Evolutionary conservation across 345 rosid species (phyloP).

Genomic region (Hypericum androsaemum): DNA sequence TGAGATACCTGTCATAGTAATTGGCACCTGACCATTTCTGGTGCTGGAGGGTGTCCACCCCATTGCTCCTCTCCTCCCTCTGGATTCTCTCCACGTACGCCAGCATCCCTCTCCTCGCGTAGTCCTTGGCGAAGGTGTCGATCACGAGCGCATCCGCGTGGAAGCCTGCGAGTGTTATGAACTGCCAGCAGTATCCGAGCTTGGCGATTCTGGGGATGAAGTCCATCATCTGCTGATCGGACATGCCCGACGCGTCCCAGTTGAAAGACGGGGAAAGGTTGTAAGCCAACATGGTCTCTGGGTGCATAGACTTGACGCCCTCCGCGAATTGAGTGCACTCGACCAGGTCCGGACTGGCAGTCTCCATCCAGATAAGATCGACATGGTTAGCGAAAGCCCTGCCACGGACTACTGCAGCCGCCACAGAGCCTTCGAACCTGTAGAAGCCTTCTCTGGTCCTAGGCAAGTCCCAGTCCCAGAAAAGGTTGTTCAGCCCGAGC

Average conservation of each 20-base stretch:
- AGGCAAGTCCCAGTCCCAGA: slow-evolving; percentile 98
- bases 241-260: slow-evolving; percentile 96
- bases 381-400: slow-evolving; percentile 83
- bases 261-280: slow-evolving; percentile 93
- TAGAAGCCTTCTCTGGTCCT: slow-evolving; percentile 95
- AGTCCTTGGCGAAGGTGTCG: slow-evolving; percentile 79
- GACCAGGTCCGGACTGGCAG: slow-evolving; percentile 63
- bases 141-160: slow-evolving; percentile 84
- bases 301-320: slow-evolving; percentile 59
- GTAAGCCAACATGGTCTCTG: slow-evolving; percentile 81
- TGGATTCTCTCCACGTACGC: slow-evolving; percentile 96
- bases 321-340: slow-evolving; percentile 70
- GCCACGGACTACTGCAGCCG: slow-evolving; percentile 77
- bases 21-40: slow-evolving; percentile 99
- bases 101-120: slow-evolving; percentile 74
- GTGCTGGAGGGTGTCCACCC: slow-evolving; percentile 88
- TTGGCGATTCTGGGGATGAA: slow-evolving; percentile 77
- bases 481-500: slow-evolving; percentile 62
- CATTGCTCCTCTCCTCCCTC: slow-evolving; percentile 89
- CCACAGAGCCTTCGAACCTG: slow-evolving; percentile 76
- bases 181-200: slow-evolving; percentile 91
- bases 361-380: slow-evolving; percentile 93
- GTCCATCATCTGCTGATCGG: slow-evolving; percentile 65
- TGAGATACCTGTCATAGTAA: slow-evolving; percentile 78
- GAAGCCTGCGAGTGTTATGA: slow-evolving; percentile 88